These are phyloP conservation scores for Senna tora DNA, from an alignment of 306 rosid species.

Conservation along the genomic window DNA sequence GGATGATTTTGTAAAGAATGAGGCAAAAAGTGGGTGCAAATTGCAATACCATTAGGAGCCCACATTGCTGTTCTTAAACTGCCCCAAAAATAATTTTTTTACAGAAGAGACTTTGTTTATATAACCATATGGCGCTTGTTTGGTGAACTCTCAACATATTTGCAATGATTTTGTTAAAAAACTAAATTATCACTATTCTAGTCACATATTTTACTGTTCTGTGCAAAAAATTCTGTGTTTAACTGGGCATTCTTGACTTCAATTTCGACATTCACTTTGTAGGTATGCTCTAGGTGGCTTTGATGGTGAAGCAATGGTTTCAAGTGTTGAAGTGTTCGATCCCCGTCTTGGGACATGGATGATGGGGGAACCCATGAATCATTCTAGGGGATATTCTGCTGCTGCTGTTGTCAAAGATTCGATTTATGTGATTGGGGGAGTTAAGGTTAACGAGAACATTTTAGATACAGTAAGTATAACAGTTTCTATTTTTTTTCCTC, in stretches of 20 bases:
- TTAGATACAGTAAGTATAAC: slow-evolving; percentile 54
- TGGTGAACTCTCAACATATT: slow-evolving; percentile 29
- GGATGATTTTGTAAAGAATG: slow-evolving; percentile 8
- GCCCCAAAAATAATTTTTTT: not conserved
- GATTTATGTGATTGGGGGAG: slow-evolving; percentile 71
- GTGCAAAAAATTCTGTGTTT: not conserved
- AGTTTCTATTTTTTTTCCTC: not conserved
- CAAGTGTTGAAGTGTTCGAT: slow-evolving; percentile 60
- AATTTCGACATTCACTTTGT: slow-evolving; percentile 24
- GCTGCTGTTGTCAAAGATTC: slow-evolving; percentile 68
- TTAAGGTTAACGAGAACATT: slow-evolving; percentile 40
- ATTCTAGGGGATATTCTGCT: slow-evolving; percentile 50
- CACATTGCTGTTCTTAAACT: slow-evolving; percentile 13
- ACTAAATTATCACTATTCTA: not conserved
- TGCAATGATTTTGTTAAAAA: slow-evolving; percentile 16
- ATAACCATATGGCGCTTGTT: slow-evolving; percentile 13
- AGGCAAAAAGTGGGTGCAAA: not conserved
- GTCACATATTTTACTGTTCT: not conserved
- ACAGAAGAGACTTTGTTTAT: not conserved
- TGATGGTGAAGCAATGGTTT: slow-evolving; percentile 55
- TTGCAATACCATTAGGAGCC: not conserved
- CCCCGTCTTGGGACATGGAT: slow-evolving; percentile 56
- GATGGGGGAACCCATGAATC: slow-evolving; percentile 55
- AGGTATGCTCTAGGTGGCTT: slow-evolving; percentile 77
- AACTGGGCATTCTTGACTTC: not conserved